Evolutionary conservation across 1,284 basidiomycete species (phyloP), one percentile per base, ranked within the genome.

Genomic region (Sphagnurus paluster): DNA sequence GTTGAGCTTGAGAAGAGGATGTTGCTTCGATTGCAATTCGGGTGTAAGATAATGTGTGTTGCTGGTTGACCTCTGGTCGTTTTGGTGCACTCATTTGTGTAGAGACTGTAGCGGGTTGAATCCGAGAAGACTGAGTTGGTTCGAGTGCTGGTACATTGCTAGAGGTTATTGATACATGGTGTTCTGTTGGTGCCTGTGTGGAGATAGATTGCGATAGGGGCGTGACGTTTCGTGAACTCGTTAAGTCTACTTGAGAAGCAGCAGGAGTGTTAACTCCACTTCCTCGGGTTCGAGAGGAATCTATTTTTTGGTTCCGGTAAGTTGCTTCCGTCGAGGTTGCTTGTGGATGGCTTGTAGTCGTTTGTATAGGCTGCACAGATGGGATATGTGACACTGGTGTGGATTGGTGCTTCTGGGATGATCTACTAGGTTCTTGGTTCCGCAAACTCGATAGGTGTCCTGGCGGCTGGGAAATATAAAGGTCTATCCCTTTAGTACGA

Each of bases 81-180:
- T n/a, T n/a, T n/a, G n/a, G n/a, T n/a, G n/a, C n/a, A n/a, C n/a
- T n/a, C n/a, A n/a, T n/a, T n/a, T n/a, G n/a, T n/a, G n/a, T n/a
- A n/a, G n/a, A n/a, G n/a, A n/a, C n/a, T 8, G 14, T 44, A n/a
- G 6, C 19, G 17, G 26, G 39, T 14, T 40, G 39, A 28, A 29
- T 46, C 26, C 39, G 40, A 25, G 25, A 35, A 17, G 33, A 26
- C 10, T 34, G 23, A 37, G 9, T 16, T 14, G 44, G 29, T 23
- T 52, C 42, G 37, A 33, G 34, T 41, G 26, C 21, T 42, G 39
- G 30, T 47, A 44, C 46, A 50, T 21, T 46, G 5, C 20, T 44
- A 14, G 46, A 35, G 29, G 46, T 57, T 48, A 63, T 42, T n/a
- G 56, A 60, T 44, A 48, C 49, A 52, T 41, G 46, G 20, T 19